These are phyloP conservation scores for Raphanus hybrid DNA, from an alignment of 441 rosid genomes.

Conservation along the genomic window DNA sequence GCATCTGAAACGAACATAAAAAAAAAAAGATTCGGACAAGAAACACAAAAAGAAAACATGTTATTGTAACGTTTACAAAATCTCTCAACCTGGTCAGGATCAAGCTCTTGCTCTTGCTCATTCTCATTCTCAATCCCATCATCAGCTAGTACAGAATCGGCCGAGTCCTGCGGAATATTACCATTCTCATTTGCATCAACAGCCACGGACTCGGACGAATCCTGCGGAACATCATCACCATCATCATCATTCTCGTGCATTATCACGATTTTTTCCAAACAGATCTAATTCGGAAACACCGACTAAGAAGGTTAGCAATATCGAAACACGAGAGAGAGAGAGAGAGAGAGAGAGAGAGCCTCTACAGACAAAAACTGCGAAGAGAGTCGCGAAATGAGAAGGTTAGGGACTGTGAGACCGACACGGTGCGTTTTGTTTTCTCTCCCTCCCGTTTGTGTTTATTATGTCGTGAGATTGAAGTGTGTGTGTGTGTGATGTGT, in stretches of 20 bases:
- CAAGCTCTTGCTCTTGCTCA: conserved; percentile 36
- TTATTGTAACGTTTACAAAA: background rate
- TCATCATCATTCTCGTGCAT: conserved; percentile 60
- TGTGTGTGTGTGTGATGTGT: too few species aligned
- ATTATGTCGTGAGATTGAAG: too few species aligned
- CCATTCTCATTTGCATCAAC: conserved; percentile 39
- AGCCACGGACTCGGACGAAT: conserved; percentile 33
- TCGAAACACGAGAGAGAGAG: background rate
- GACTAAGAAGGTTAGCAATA: background rate
- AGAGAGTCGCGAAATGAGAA: background rate
- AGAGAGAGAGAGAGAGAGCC: too few species aligned
- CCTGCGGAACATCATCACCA: conserved; percentile 42
- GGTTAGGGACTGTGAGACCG: too few species aligned
- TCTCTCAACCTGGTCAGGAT: conserved; percentile 54
- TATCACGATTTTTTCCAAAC: conserved; percentile 27
- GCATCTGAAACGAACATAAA: background rate
- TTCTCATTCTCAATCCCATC: conserved; percentile 10
- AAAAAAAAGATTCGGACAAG: background rate
- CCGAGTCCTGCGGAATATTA: conserved; percentile 37
- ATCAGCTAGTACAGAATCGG: conserved; percentile 31
- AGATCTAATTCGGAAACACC: conserved; percentile 39
- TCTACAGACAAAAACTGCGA: conserved; percentile 6
- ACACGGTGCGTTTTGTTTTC: too few species aligned
- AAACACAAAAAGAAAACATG: background rate
- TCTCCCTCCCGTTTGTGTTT: too few species aligned